These are phyloP conservation scores for Aspergillus chevalieri DNA, from an alignment of 2,329 filamentous ascomycete genomes.

Conservation along the genomic window DNA sequence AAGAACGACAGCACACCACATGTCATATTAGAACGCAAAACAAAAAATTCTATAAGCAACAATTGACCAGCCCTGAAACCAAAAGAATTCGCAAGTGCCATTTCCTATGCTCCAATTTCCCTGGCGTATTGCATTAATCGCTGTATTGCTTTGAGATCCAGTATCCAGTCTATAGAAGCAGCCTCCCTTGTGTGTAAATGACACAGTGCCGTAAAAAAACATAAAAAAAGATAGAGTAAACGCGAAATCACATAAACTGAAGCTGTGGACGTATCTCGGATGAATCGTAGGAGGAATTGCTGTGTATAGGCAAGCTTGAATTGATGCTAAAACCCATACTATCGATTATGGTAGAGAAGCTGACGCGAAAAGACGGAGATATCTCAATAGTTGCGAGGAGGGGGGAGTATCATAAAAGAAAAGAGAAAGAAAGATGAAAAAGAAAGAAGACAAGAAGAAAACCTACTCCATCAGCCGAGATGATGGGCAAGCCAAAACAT, in stretches of 20 bases:
- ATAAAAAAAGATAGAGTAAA: slow-evolving; percentile 4
- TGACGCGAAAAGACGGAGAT: background rate
- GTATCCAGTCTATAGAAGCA: slow-evolving; percentile 16
- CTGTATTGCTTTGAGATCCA: slow-evolving; percentile 10
- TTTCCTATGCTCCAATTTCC: slow-evolving; percentile 16
- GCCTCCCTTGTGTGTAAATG: slow-evolving; percentile 9
- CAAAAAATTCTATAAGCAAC: slow-evolving; percentile 3
- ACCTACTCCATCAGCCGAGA: too few species aligned
- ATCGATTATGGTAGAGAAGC: too few species aligned
- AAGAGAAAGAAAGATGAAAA: background rate
- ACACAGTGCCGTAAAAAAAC: slow-evolving; percentile 4
- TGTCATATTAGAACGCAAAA: slow-evolving; percentile 1
- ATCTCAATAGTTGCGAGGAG: background rate
- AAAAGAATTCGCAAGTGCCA: slow-evolving; percentile 1
- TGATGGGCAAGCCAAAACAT: too few species aligned
- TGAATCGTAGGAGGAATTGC: too few species aligned
- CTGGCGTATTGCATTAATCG: background rate
- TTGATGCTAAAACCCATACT: too few species aligned
- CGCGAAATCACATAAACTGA: background rate
- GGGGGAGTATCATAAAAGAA: background rate
- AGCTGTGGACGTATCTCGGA: too few species aligned
- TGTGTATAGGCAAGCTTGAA: too few species aligned
- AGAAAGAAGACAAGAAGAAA: background rate
- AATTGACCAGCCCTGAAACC: slow-evolving; percentile 5
- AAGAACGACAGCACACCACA: background rate